These are phyloP conservation scores for Coemansia javaensis DNA, from an alignment of 192 early-diverging fungal genomes.

Conservation along the genomic window DNA sequence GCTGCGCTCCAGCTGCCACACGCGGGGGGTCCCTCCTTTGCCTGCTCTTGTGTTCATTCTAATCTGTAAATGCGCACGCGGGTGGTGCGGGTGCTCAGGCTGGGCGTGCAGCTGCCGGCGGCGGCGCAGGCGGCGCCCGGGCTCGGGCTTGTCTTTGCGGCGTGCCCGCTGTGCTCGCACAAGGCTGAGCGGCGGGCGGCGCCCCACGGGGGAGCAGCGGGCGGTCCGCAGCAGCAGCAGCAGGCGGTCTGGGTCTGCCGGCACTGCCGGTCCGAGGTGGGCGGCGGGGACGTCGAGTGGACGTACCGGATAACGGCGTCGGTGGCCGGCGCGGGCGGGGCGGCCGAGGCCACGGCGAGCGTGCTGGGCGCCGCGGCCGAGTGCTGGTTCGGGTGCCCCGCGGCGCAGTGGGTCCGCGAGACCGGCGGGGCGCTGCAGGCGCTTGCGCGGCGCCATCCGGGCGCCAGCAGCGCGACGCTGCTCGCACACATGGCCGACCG, in stretches of 20 bases:
- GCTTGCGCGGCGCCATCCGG: background rate
- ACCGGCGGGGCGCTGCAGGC: conserved; percentile 1
- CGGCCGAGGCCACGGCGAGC: conserved; percentile 1
- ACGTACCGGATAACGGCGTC: conserved; percentile 17
- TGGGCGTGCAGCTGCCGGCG: background rate
- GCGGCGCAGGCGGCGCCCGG: background rate
- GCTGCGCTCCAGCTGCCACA: no score
- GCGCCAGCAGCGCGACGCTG: background rate
- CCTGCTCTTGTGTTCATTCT: no score
- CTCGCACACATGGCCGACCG: conserved; percentile 5
- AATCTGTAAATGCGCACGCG: background rate
- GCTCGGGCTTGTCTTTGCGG: conserved; percentile 17
- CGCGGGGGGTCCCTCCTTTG: no score
- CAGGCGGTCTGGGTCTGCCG: conserved; percentile 12
- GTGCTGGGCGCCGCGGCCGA: conserved; percentile 16
- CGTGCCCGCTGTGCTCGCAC: conserved; percentile 18
- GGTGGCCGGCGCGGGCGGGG: background rate
- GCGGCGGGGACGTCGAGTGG: conserved; percentile 10
- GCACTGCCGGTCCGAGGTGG: conserved; percentile 4
- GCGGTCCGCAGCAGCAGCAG: background rate
- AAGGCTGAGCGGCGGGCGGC: background rate
- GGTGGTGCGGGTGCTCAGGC: conserved; percentile 7
- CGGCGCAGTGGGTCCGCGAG: conserved; percentile 23
- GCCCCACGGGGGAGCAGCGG: background rate
- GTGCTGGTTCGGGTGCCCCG: conserved; percentile 27